These are phyloP conservation scores for Prunus mira DNA, from an alignment of 306 rosid species.

Conservation along the genomic window DNA sequence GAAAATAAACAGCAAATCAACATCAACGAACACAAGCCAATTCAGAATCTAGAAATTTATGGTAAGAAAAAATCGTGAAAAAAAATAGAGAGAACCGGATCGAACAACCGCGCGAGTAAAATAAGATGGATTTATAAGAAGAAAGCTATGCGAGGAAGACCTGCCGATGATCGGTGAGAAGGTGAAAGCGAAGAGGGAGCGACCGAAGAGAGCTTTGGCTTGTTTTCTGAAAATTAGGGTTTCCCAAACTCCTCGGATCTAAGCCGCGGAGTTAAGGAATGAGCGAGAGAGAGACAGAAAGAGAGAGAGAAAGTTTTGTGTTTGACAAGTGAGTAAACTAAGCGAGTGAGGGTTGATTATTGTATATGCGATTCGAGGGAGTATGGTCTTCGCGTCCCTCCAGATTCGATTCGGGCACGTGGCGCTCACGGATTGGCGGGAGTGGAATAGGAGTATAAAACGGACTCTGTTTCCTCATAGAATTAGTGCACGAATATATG, in stretches of 20 bases:
- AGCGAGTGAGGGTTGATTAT: background rate
- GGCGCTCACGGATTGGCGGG: background rate
- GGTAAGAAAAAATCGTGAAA: no score
- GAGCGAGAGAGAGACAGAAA: constrained; percentile 4
- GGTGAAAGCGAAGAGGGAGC: background rate
- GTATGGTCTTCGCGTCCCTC: background rate
- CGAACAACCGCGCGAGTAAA: background rate
- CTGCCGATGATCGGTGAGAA: background rate
- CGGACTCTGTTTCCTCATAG: background rate
- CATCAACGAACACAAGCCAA: background rate
- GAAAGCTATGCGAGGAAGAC: background rate
- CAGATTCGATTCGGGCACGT: background rate
- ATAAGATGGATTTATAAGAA: background rate
- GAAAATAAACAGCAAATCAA: background rate
- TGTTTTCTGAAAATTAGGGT: constrained; percentile 33
- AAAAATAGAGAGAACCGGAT: background rate
- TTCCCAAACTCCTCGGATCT: constrained; percentile 81
- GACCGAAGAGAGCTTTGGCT: background rate
- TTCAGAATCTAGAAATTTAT: background rate
- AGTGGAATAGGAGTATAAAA: background rate
- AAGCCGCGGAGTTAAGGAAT: constrained; percentile 59
- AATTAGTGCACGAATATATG: background rate
- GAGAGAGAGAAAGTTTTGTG: constrained; percentile 12
- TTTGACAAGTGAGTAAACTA: background rate
- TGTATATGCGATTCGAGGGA: background rate